Base-by-base conservation (phyloP, 352 stramenopile species). In the Pythium phragmiticola region DNA sequence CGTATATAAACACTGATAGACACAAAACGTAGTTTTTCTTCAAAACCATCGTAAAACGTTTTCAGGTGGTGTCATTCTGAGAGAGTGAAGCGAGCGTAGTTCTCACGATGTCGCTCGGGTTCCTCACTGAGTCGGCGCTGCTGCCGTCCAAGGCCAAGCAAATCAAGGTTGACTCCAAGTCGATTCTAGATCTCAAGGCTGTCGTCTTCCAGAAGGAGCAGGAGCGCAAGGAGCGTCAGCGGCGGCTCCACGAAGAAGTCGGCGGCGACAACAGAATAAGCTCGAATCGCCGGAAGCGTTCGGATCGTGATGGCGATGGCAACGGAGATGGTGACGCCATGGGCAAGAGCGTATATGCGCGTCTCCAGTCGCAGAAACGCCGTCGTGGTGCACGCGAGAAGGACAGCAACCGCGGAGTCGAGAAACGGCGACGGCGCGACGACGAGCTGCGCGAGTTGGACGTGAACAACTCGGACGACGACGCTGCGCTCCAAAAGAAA, bases 121-220 rank as follows among this genome's bases (percentile, higher is more conserved):
- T 96, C 72, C 69, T 97, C n/a, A 96, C 90, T 4, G 88, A 97
- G 80, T 95, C 84, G 59, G 90, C 90, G 57, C 85, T 97, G 45
- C 73, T 97, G 73, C 90, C 88, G 65, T 95, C 87, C 64, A 96
- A 95, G 73, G 88, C 84, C 26, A 97, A 95, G 76, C 57, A 80
- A 52, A 95, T 96, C 72, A 87, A 90, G 48, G 84, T 96, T 23
- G 88, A 94, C 67, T 70, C 73, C 69, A 91, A 91, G 71, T 94
- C 84, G 34, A 70, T 95, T 45, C 72, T 96, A 19, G 88, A 91
- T 39, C 75, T 96, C 54, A 91, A 90, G 55, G 84, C 87, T 1
- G 72, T 92, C 19, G 83, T 95, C 13, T 95, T 86, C 52, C 74
- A 89, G 66, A 94, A 94, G 62, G 82, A 92, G 36, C 78, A 94